Base-by-base conservation (phyloP, 768 basidiomycete species). In the Lyophyllum atratum region DNA sequence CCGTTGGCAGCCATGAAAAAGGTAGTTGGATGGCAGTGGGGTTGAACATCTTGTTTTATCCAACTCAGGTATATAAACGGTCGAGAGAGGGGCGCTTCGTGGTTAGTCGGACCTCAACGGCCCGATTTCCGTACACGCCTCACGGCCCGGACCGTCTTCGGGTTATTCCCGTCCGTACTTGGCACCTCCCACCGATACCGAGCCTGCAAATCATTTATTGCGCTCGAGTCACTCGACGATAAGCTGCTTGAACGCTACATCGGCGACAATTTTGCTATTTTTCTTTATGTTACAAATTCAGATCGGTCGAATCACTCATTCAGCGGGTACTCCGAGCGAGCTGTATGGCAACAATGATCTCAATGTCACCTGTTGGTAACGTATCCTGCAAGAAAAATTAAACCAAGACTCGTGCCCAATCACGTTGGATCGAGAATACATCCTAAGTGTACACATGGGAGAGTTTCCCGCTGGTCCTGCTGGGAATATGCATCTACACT, bases 1-100 rank as follows among this genome's bases (percentile, higher is more conserved):
- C 76, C 74, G 71, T 77, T 75, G 39, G 73, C 69, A 58, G 75
- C 68, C 81, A 86, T 84, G 59, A 62, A 58, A 50, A 48, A 50
- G 44, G 52, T 48, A 56, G 43, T 17, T 52, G 55, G 51, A 47
- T 51, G 54, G 58, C 43, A 52, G 43, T 56, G 55, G 62, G 47
- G 59, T 60, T 58, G 44, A 45, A 58, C 61, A 62, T 62, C 49
- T 34, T 54, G 24, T 49, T 54, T 52, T 55, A 49, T 54, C 51
- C 58, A 58, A 56, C 59, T 19, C 33, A 58, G 50, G 48, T 66
- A 64, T 66, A 64, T 65, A 66, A 66, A 64, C 42, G 49, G 56
- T 63, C 52, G 34, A 48, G 40, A 58, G 51, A 52, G 58, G 51
- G 47, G 33, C 53, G 56, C 46, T 59, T 58, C 50, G 55, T 24